These are phyloP conservation scores for Holtermanniella nyarrowii DNA, from an alignment of 768 basidiomycete genomes.

Conservation along the genomic window DNA sequence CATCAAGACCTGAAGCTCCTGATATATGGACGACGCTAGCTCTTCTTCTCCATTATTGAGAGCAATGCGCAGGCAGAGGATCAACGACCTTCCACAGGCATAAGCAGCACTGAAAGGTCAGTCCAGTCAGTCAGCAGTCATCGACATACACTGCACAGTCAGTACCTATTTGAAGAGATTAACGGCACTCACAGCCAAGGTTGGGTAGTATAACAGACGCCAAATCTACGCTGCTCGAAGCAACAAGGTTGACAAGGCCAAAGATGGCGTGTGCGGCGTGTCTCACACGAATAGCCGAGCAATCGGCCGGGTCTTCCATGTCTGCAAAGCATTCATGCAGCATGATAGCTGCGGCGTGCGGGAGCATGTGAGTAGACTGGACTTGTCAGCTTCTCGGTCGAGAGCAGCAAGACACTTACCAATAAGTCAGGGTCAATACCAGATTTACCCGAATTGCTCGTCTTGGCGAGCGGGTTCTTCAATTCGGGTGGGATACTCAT, in stretches of 20 bases:
- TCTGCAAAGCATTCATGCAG: constrained; percentile 34
- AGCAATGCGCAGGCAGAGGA: not conserved
- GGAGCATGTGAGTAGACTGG: constrained; percentile 30
- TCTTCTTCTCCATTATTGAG: not conserved
- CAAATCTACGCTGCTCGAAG: not conserved
- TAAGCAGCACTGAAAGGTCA: not conserved
- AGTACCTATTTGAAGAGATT: not conserved
- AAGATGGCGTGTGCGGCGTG: not conserved
- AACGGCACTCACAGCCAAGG: not conserved
- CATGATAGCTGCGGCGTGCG: constrained; percentile 25
- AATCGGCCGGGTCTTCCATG: constrained; percentile 13
- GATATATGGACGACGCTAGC: not conserved
- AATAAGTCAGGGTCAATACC: constrained; percentile 30
- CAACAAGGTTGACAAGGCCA: not conserved
- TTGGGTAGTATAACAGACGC: not conserved
- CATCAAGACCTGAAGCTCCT: not conserved
- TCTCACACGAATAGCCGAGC: not conserved
- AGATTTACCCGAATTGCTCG: constrained; percentile 8
- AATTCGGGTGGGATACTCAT: constrained; percentile 30
- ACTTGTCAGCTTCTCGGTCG: not conserved
- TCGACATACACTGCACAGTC: not conserved
- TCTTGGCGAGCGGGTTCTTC: constrained; percentile 16
- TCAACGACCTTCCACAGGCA: not conserved
- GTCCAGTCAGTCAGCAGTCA: not conserved
- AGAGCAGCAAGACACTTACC: constrained; percentile 8